Evolutionary conservation across 805 yeast species (phyloP), one percentile per base, ranked within the genome.

Genomic region (Spathaspora girioi): DNA sequence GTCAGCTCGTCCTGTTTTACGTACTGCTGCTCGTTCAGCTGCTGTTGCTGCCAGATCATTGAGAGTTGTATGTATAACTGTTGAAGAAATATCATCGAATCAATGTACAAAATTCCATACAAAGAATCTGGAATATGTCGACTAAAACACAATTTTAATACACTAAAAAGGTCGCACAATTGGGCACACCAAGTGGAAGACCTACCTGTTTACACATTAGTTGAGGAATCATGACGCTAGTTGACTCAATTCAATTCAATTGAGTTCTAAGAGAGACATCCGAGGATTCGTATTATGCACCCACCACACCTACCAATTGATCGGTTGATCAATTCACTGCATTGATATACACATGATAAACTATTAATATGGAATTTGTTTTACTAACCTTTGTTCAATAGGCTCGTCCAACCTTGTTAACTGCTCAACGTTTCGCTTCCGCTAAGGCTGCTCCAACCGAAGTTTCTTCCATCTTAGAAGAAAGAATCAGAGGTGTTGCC

Each of bases 401-500:
- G 89, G 86, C 89, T 67, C 89, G 89, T 79, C 89, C 91, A 71
- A 73, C 79, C 66, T 73, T 72, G 57, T 66, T 78, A 64, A 77
- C 81, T 68, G 82, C 86, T 63, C 83, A 82, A 68, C 86, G 96
- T 78, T 89, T 83, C 74, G 97, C 97, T 70, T 83, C 92, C 54
- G 92, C 94, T 63, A 94, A 94, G 86, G 94, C 98, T 70, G 91
- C 96, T 66, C 98, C 99, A 75, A 94, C 98, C 64, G 99, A 94
- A 82, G 99, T 94, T 63, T 92, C 99, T 64, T 90, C 98, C 56
- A 94, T 94, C 80, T 86, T 94, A 72, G 99, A 94, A 83, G 97
- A 94, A 79, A 91, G 96, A 81, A 94, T 94, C 82, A 92, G 97
- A 83, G 99, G 99, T 80, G 96, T 93, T 68, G 85, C 97, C 60